These are phyloP conservation scores for Cucurbita pepo DNA, from an alignment of 306 rosid species.

Conservation along the genomic window DNA sequence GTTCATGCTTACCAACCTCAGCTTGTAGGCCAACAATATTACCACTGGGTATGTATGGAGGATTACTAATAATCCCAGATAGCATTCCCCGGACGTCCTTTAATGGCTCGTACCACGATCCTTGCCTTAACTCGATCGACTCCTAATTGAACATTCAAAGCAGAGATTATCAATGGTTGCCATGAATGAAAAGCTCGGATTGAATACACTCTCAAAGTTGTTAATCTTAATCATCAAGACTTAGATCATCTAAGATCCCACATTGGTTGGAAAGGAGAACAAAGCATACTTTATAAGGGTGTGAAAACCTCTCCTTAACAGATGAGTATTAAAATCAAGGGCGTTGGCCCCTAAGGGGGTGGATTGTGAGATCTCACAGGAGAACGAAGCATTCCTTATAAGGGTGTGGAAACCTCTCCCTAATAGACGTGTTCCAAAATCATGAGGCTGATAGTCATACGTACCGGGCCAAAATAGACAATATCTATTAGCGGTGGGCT, in stretches of 20 bases:
- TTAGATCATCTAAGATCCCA: not conserved
- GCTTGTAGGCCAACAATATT: constrained; percentile 64
- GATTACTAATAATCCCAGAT: constrained; percentile 71
- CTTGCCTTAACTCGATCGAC: constrained; percentile 31
- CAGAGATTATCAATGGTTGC: not conserved
- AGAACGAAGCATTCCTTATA: too few species aligned
- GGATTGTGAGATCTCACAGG: too few species aligned
- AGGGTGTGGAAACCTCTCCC: too few species aligned
- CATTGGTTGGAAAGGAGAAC: too few species aligned
- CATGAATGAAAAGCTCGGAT: not conserved
- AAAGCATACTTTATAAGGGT: too few species aligned
- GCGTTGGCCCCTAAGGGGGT: too few species aligned
- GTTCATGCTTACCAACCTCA: constrained; percentile 80
- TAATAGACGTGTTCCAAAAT: too few species aligned
- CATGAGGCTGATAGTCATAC: too few species aligned
- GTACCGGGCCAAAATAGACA: too few species aligned
- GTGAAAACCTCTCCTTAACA: too few species aligned
- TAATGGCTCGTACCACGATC: constrained; percentile 81
- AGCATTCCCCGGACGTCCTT: constrained; percentile 49
- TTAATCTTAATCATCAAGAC: not conserved
- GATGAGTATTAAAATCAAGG: too few species aligned
- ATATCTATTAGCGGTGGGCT: too few species aligned
- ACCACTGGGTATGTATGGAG: constrained; percentile 75
- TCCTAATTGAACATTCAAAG: constrained; percentile 1
- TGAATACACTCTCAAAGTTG: not conserved